phyloP scores from a whole-genome alignment of 78 protist species.

The Anaeramoeba ignava region DNA sequence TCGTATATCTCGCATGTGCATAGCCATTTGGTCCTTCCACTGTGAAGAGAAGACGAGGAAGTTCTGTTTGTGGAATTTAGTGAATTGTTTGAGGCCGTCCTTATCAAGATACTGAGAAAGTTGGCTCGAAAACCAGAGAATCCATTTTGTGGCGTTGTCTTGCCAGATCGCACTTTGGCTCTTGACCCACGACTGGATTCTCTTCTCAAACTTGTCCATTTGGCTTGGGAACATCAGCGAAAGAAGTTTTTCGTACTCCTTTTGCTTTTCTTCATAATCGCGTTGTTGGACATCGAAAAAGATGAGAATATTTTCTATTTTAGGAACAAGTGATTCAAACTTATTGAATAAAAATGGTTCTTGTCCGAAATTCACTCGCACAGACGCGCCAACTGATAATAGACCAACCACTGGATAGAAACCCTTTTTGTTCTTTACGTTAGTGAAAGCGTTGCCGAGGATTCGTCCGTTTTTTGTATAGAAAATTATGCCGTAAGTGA shows the following conservation, averaged over 20 bases:
- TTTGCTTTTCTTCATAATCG: neutral
- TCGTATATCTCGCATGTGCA: too few relatives aligned
- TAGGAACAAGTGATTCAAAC: neutral
- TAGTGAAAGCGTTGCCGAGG: neutral
- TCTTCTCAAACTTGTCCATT: too few relatives aligned
- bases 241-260: neutral
- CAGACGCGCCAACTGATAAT: neutral
- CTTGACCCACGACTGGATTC: too few relatives aligned
- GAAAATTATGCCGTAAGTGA: neutral
- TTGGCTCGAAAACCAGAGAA: too few relatives aligned
- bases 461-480: neutral
- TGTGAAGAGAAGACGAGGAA: too few relatives aligned
- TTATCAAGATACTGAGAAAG: too few relatives aligned
- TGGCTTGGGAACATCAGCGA: too few relatives aligned
- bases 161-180: too few relatives aligned
- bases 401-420: neutral
- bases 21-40: too few relatives aligned
- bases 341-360: neutral
- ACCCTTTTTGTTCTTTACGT: neutral
- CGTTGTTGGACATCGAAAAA: neutral
- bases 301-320: neutral
- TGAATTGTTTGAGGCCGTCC: too few relatives aligned
- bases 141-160: too few relatives aligned
- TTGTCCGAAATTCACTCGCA: neutral
- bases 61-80: too few relatives aligned